phyloP scores from a whole-genome alignment of 2,329 filamentous ascomycete genomes.

The Fusarium foetens region DNA sequence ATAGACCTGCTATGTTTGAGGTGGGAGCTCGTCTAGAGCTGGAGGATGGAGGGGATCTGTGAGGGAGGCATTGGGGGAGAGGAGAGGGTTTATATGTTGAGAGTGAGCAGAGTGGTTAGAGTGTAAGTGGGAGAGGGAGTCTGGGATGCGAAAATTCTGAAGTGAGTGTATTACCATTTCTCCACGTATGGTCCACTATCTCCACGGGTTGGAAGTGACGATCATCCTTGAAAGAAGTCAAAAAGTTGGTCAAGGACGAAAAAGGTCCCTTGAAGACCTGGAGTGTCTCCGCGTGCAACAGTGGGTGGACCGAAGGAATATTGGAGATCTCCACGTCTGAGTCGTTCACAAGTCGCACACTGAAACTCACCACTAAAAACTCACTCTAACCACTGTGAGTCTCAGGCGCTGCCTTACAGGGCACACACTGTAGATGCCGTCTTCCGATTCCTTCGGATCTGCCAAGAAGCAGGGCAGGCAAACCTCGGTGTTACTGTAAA shows the following conservation, averaged over 20 bases:
- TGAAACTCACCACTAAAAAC: not conserved
- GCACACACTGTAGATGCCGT: constrained; percentile 23
- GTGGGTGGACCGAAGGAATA: not conserved
- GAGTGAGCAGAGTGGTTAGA: not conserved
- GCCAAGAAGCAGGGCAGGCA: constrained; percentile 31
- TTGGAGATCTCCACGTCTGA: constrained; percentile 13
- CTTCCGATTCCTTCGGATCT: constrained; percentile 35
- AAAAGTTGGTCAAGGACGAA: constrained; percentile 13
- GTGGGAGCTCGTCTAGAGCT: constrained; percentile 29
- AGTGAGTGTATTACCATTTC: not conserved
- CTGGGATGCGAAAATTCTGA: constrained; percentile 16
- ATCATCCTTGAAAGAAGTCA: constrained; percentile 33
- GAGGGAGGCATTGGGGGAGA: not conserved
- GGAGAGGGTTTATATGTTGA: constrained; percentile 26
- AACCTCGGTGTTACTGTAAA: constrained; percentile 37
- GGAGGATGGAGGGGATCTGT: not conserved
- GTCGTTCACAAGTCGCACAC: constrained; percentile 5
- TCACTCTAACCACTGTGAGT: not conserved
- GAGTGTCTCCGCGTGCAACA: constrained; percentile 8
- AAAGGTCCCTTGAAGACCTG: not conserved
- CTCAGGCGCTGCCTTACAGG: constrained; percentile 7
- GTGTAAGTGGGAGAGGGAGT: not conserved
- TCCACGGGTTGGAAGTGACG: constrained; percentile 30
- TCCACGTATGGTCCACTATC: constrained; percentile 20
- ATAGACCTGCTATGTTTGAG: constrained; percentile 32